Evolutionary conservation across 345 rosid genomes (phyloP), one percentile per base, ranked within the genome.

Genomic region (Linum lewisii): DNA sequence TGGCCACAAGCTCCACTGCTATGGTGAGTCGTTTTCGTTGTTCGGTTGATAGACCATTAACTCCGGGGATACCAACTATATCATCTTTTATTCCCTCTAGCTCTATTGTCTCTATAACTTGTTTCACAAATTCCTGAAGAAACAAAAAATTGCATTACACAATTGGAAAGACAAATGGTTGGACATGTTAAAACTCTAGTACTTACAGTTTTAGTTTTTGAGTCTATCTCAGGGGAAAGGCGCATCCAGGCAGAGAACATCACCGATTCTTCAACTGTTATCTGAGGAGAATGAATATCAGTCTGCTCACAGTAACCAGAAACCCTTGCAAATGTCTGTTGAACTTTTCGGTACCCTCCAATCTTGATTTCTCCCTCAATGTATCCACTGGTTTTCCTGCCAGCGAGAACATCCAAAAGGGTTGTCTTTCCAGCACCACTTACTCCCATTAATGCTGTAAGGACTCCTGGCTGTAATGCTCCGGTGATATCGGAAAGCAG

Each of bases 361-460:
- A 82, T 78, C 34, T 68, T 71, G 21, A 81, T 74, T 11, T 79
- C 72, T 19, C 88, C 88, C 75, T 76, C 73, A 16, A 77, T 79
- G 18, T 37, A 61, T 14, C 92, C 83, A 0, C 75, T 63, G 0
- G 81, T 81, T 67, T 85, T 85, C 47, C 88, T 74, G 32, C 92
- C 86, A 0, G 84, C 79, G 16, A 85, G 83, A 65, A 85, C 86
- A 75, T 85, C 92, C 65, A 85, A 64, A 5, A 85, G 67, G 14
- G 93, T 85, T 34, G 84, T 85, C 64, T 83, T 85, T n/a, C 93
- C 86, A 18, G 93, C 86, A 5, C 93, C 93, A 67, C 83, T 82
- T 15, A 74, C 84, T 2, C 88, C 86, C 88, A 85, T 83, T 45
- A 85, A 29, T 19, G 88, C 88, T 15, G 84, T 83, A 6, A 85